Conservation (phyloP, 768 basidiomycete species). For the Amylocystis lapponica region DNA sequence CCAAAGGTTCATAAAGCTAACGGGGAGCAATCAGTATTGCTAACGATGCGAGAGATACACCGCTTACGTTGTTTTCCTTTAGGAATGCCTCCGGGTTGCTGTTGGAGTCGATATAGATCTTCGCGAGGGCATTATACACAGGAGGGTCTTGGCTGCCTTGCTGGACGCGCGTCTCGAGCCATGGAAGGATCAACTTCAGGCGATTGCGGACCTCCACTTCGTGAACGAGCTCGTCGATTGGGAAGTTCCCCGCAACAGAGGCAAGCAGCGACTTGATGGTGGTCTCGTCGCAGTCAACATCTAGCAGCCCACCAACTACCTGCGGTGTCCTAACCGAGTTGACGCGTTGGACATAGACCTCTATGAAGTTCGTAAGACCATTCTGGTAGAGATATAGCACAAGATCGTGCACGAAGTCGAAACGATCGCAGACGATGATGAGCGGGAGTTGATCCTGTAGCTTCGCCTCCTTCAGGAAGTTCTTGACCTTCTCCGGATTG, state of each 20-base stretch:
- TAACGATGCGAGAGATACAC: not conserved
- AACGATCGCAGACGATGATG: conserved; percentile 99
- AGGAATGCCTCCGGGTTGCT: conserved; percentile 97
- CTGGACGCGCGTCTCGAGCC: conserved; percentile 91
- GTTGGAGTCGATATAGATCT: conserved; percentile 98
- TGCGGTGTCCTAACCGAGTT: conserved; percentile 97
- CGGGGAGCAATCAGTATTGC: conserved; percentile 9
- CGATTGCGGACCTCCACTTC: conserved; percentile 97
- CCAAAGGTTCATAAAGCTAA: conserved; percentile 91
- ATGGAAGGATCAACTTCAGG: conserved; percentile 94
- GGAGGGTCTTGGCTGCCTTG: conserved; percentile 92
- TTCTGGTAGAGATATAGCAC: conserved; percentile 99
- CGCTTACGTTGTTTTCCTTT: conserved; percentile 93
- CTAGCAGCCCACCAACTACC: conserved; percentile 92
- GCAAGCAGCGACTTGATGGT: conserved; percentile 93
- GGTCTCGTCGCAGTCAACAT: conserved; percentile 95
- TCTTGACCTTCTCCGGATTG: conserved; percentile 99
- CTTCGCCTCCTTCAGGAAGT: conserved; percentile 99
- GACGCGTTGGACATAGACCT: conserved; percentile 99
- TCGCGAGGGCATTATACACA: conserved; percentile 95
- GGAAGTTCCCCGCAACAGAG: conserved; percentile 95
- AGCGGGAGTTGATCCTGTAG: conserved; percentile 94
- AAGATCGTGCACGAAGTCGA: conserved; percentile 98
- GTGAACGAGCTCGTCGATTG: conserved; percentile 94
- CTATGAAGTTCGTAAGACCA: conserved; percentile 93